Percentiles rank a stretch among this genome's conserved stretches.
These are phyloP conservation scores for Gonapodya sp. DNA, from an alignment of 192 early-diverging fungal genomes.

Conservation along the genomic window DNA sequence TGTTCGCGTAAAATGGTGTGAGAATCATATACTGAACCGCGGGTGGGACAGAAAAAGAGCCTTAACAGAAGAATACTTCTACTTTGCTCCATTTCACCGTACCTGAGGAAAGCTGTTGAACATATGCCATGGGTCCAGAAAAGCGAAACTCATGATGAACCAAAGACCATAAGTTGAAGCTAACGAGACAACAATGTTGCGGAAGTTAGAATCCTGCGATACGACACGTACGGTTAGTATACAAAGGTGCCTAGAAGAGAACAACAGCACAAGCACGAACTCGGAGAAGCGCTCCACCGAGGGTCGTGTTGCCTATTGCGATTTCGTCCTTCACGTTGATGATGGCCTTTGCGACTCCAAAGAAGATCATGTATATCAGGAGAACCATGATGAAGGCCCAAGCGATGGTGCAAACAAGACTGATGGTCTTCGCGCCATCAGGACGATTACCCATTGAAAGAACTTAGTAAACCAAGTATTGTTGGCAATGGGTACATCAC, in stretches of 20 bases:
- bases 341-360: not conserved
- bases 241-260: not conserved
- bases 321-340: not conserved
- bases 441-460: slow-evolving; percentile 91
- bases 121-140: slow-evolving; percentile 87
- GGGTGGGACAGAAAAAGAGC: too few relatives aligned
- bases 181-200: slow-evolving; percentile 72
- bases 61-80: too few relatives aligned
- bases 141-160: slow-evolving; percentile 64
- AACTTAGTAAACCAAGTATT: slow-evolving; percentile 21
- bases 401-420: slow-evolving; percentile 60
- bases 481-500: too few relatives aligned
- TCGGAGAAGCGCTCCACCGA: not conserved
- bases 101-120: slow-evolving; percentile 54
- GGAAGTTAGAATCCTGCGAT: slow-evolving; percentile 48
- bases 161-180: slow-evolving; percentile 76
- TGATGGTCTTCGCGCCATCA: slow-evolving; percentile 76
- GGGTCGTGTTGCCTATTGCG: not conserved
- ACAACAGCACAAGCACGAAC: not conserved
- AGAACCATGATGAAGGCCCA: slow-evolving; percentile 83
- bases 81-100: not conserved
- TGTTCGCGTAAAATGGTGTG: slow-evolving; percentile 81
- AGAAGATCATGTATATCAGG: slow-evolving; percentile 54
- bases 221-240: too few relatives aligned
- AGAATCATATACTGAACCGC: slow-evolving; percentile 83